Conservation (phyloP, 768 basidiomycete genomes). For the Mrakia hoshinonis region DNA sequence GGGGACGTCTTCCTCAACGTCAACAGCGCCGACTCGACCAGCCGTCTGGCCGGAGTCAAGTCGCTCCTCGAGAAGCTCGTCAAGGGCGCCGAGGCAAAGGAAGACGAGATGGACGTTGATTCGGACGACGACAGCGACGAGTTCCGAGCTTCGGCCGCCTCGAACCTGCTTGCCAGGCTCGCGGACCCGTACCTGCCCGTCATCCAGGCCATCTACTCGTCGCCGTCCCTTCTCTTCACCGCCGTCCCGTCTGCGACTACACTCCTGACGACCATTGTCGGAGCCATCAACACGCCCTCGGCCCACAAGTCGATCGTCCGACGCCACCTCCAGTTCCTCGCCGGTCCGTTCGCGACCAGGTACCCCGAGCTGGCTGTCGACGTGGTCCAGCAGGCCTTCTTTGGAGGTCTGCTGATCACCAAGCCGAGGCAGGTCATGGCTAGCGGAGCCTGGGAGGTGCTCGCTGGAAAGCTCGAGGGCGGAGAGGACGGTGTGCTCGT, state of each 20-base stretch:
- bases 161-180: slow-evolving; percentile 59
- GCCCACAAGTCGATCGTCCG: slow-evolving; percentile 22
- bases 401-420: slow-evolving; percentile 66
- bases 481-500: slow-evolving; percentile 36
- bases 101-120: slow-evolving; percentile 27
- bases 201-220: slow-evolving; percentile 58
- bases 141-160: slow-evolving; percentile 44
- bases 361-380: slow-evolving; percentile 18
- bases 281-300: neutral
- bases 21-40: slow-evolving; percentile 23
- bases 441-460: slow-evolving; percentile 61
- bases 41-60: slow-evolving; percentile 21
- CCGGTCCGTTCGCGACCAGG: slow-evolving; percentile 18
- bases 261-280: slow-evolving; percentile 33
- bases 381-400: slow-evolving; percentile 46
- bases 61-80: slow-evolving; percentile 19
- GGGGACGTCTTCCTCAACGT: slow-evolving; percentile 25
- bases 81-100: slow-evolving; percentile 2
- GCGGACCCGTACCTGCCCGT: slow-evolving; percentile 58
- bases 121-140: slow-evolving; percentile 3
- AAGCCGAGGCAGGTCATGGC: slow-evolving; percentile 61
- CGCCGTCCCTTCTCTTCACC: slow-evolving; percentile 47
- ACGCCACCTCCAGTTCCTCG: slow-evolving; percentile 22
- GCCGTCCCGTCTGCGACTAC: slow-evolving; percentile 30
- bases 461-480: slow-evolving; percentile 35